These are phyloP conservation scores for Plasmodium sp. DNA, from an alignment of 169 alveolate genomes.

Conservation along the genomic window DNA sequence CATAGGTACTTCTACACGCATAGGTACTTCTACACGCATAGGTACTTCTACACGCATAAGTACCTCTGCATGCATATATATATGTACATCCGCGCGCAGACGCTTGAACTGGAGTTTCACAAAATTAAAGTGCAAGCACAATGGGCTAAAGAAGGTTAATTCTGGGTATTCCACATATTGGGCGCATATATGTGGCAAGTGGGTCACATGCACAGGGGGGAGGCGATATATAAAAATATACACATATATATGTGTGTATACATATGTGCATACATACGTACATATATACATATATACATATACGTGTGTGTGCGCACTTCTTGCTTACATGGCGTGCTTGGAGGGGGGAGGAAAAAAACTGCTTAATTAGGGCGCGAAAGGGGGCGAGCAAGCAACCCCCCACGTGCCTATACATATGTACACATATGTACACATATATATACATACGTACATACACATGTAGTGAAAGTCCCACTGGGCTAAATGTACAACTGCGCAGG, in stretches of 20 bases:
- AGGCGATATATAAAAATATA: neutral
- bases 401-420: neutral
- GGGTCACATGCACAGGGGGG: neutral
- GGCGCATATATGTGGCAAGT: neutral
- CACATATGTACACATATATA: neutral
- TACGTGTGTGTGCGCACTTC: neutral
- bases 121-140: slow-evolving; percentile 26
- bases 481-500: neutral
- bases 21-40: no score
- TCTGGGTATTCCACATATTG: slow-evolving; percentile 10
- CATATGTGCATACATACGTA: neutral
- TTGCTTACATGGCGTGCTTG: neutral
- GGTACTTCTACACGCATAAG: neutral
- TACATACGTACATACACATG: neutral
- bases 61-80: neutral
- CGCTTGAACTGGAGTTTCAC: slow-evolving; percentile 26
- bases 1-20: neutral
- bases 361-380: neutral
- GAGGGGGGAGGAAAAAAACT: neutral
- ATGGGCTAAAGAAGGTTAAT: neutral
- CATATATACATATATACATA: neutral
- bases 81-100: neutral
- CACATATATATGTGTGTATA: neutral
- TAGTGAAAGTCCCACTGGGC: neutral
- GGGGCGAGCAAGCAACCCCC: neutral